Evolutionary conservation across 2,329 filamentous ascomycete genomes (phyloP).

Genomic region (Colletotrichum orchidophilum): DNA sequence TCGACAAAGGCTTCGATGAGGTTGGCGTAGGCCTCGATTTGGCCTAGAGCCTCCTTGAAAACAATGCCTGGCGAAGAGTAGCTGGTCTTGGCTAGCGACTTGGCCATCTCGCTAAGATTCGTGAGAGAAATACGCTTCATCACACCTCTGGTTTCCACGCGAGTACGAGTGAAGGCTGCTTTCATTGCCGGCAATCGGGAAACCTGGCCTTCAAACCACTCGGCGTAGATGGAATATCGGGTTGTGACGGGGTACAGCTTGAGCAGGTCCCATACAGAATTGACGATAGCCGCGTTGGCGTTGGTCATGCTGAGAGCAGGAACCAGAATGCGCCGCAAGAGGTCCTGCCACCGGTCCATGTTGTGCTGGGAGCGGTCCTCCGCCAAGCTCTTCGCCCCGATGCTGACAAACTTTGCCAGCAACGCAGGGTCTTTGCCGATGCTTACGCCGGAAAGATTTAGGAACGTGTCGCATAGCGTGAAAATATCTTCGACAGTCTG

Average conservation of each 20-base stretch:
- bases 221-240: constrained; percentile 89
- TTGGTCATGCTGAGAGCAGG: constrained; percentile 89
- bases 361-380: constrained; percentile 78
- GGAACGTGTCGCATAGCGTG: constrained; percentile 81
- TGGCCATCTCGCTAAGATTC: constrained; percentile 86
- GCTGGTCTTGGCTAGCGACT: constrained; percentile 90
- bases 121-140: constrained; percentile 91
- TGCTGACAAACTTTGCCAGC: constrained; percentile 83
- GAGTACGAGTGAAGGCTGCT: constrained; percentile 79
- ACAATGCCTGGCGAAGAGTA: constrained; percentile 91
- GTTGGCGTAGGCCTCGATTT: constrained; percentile 94
- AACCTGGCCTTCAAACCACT: constrained; percentile 86
- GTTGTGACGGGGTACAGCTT: constrained; percentile 79
- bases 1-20: constrained; percentile 95
- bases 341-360: constrained; percentile 80
- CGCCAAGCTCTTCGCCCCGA: constrained; percentile 79
- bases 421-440: constrained; percentile 86
- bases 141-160: constrained; percentile 81
- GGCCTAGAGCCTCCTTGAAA: constrained; percentile 86
- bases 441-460: constrained; percentile 87
- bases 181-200: constrained; percentile 82
- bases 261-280: constrained; percentile 86
- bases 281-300: constrained; percentile 83
- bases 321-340: constrained; percentile 85
- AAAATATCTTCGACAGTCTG: constrained; percentile 92